Base-by-base conservation (phyloP, 176 grass and related monocot genomes). In the Hyparrhenia diplandra region DNA sequence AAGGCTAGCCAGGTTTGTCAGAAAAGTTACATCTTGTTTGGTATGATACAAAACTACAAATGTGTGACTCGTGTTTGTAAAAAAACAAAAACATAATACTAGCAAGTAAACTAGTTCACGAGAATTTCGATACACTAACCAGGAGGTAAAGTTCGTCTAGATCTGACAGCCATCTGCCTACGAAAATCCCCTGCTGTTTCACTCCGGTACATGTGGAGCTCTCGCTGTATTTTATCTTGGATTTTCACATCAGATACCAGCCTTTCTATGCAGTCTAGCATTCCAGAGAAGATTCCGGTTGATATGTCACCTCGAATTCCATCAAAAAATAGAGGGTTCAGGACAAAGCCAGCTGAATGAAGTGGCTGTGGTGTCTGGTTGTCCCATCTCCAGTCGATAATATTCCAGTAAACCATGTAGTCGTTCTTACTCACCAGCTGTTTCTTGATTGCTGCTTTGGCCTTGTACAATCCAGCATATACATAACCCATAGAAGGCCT, bases 191-290 rank as follows among this genome's bases (percentile, higher is more conserved):
- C 90, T 25, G 90, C 71, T 47, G 87, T 84, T 75, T 89, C 88
- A 58, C 70, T 91, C 84, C 92, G 89, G 74, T 98, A 98, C 55
- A 85, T 71, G 78, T 90, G 89, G 72, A 98, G 80, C 60, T 98
- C 95, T 87, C 89, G 88, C 76, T 94, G 95, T 74, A 98, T 87
- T 78, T 93, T 94, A 85, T 94, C 95, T 89, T 98, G 95, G 76
- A 87, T 87, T 79, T 94, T 92, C 64, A 81, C 75, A 73, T 98
- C 95, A 27, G 95, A 87, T 49, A 98, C 86, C 42, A 94, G 58
- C 68, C 92, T 94, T 75, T 94, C 95, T 84, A 98, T 84, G 74
- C 95, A 98, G 69, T 93, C 90, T 34, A 98, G 79, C 81, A 98
- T 88, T 51, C 90, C 92, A 17, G 95, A 98, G 77, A 90, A 92